Conservation (phyloP, 2,329 filamentous ascomycete species). For the Ophiocordyceps camponoti-floridani region DNA sequence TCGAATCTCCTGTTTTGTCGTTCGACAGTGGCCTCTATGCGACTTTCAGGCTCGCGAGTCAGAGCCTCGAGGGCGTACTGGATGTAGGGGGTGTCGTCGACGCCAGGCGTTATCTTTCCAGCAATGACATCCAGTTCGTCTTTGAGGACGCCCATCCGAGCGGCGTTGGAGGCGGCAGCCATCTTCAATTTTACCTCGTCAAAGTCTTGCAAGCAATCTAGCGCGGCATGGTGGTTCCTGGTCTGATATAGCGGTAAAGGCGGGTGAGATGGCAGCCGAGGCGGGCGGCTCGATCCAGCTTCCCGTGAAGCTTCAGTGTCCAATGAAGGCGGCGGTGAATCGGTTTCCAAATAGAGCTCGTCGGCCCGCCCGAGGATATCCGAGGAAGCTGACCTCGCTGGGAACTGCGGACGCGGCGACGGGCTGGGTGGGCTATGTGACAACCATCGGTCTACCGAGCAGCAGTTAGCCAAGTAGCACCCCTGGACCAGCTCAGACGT, state of each 20-base stretch:
- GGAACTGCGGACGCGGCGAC: background rate
- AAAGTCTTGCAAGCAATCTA: slow-evolving; percentile 13
- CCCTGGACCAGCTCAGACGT: slow-evolving; percentile 7
- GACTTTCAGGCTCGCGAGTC: slow-evolving; percentile 52
- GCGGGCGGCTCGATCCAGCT: background rate
- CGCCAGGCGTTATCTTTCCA: slow-evolving; percentile 48
- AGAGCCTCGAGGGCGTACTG: slow-evolving; percentile 80
- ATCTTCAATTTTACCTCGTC: slow-evolving; percentile 22
- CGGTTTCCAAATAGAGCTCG: background rate
- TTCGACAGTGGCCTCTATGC: slow-evolving; percentile 31
- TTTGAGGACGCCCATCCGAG: slow-evolving; percentile 23
- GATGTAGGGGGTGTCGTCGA: slow-evolving; percentile 77
- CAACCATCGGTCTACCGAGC: slow-evolving; percentile 2
- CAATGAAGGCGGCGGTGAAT: too few species aligned
- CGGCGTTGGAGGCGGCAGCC: slow-evolving; percentile 15
- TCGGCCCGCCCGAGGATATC: background rate
- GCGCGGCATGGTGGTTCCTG: slow-evolving; percentile 2
- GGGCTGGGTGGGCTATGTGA: slow-evolving; percentile 5
- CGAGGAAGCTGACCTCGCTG: background rate
- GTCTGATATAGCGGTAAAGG: too few species aligned
- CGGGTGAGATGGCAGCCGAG: background rate
- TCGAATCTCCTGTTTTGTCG: slow-evolving; percentile 16
- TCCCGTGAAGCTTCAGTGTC: too few species aligned
- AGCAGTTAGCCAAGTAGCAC: slow-evolving; percentile 2
- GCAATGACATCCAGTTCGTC: slow-evolving; percentile 32